phyloP scores from a whole-genome alignment of 2,329 filamentous ascomycete species.

The Alternaria longipes region DNA sequence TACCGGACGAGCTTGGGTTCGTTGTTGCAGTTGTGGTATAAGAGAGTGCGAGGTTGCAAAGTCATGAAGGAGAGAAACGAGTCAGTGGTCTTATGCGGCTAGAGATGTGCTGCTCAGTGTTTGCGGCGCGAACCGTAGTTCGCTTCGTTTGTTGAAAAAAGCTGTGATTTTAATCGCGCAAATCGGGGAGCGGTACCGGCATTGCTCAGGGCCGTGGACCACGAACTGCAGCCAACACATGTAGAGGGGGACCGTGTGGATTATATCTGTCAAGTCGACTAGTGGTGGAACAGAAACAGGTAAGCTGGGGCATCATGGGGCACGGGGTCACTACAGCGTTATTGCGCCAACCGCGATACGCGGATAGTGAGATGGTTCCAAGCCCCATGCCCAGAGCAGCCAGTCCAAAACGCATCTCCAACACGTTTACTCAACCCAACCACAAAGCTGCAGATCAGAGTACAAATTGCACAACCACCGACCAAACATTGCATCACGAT shows the following conservation, averaged over 20 bases:
- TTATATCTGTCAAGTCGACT: slow-evolving; percentile 8
- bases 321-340: slow-evolving; percentile 1
- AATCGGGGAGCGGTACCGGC: slow-evolving; percentile 15
- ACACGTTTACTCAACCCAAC: slow-evolving; percentile 7
- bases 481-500: slow-evolving; percentile 10
- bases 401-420: slow-evolving; percentile 15
- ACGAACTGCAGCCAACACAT: slow-evolving; percentile 3
- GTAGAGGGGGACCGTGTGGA: not conserved
- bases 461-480: slow-evolving; percentile 10
- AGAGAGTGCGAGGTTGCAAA: not conserved
- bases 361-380: slow-evolving; percentile 12
- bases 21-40: slow-evolving; percentile 1
- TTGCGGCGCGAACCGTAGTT: slow-evolving; percentile 12
- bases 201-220: slow-evolving; percentile 10
- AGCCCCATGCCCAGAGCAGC: slow-evolving; percentile 18
- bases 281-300: slow-evolving; percentile 4
- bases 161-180: slow-evolving; percentile 14
- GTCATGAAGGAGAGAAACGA: not conserved
- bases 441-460: slow-evolving; percentile 13
- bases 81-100: not conserved
- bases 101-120: slow-evolving; percentile 15
- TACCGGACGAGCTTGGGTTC: slow-evolving; percentile 10
- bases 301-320: slow-evolving; percentile 7
- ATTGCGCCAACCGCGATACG: slow-evolving; percentile 22
- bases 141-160: slow-evolving; percentile 7